A percentile compares a stretch with the other conserved stretches of the same genome.
These are phyloP conservation scores for Labyrinthula sp. DNA, from an alignment of 352 stramenopile species.

Conservation along the genomic window DNA sequence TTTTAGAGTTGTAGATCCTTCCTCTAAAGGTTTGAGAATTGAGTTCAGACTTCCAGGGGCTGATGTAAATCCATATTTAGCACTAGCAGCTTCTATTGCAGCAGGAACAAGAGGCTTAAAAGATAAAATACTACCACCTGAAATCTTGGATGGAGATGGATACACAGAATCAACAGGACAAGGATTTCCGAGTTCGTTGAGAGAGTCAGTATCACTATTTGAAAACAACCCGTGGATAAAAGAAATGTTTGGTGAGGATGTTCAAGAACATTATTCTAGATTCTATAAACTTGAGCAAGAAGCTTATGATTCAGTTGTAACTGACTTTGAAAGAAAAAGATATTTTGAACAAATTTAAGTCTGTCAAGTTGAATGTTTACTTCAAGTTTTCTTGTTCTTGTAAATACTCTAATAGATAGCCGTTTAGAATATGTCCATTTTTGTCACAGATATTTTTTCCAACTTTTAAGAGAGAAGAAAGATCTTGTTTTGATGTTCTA, in stretches of 20 bases:
- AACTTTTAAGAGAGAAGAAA: too few relatives aligned
- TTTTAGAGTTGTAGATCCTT: constrained; percentile 16
- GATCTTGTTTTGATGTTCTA: too few relatives aligned
- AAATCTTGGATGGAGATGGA: constrained; percentile 15
- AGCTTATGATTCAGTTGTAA: constrained; percentile 20
- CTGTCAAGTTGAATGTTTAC: too few relatives aligned
- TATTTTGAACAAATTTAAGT: constrained; percentile 31
- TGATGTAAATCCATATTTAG: constrained; percentile 25
- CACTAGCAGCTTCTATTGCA: constrained; percentile 19
- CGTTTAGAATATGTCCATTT: too few relatives aligned
- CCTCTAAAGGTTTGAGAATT: constrained; percentile 18
- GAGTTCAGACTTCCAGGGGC: constrained; percentile 24
- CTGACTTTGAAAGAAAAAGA: constrained; percentile 21
- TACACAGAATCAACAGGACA: constrained; percentile 2
- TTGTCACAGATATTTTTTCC: too few relatives aligned
- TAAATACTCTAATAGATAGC: too few relatives aligned
- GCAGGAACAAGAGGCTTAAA: constrained; percentile 17
- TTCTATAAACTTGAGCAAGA: constrained; percentile 21
- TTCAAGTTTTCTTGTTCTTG: too few relatives aligned
- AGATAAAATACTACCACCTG: constrained; percentile 7
- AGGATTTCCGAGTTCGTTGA: not conserved
- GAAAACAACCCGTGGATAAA: constrained; percentile 3
- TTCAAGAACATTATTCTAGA: constrained; percentile 24
- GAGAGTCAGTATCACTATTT: constrained; percentile 3
- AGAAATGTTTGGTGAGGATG: constrained; percentile 5